Evolutionary conservation across 495 filamentous ascomycete genomes (phyloP).

Genomic region (Baudoinia panamericana): DNA sequence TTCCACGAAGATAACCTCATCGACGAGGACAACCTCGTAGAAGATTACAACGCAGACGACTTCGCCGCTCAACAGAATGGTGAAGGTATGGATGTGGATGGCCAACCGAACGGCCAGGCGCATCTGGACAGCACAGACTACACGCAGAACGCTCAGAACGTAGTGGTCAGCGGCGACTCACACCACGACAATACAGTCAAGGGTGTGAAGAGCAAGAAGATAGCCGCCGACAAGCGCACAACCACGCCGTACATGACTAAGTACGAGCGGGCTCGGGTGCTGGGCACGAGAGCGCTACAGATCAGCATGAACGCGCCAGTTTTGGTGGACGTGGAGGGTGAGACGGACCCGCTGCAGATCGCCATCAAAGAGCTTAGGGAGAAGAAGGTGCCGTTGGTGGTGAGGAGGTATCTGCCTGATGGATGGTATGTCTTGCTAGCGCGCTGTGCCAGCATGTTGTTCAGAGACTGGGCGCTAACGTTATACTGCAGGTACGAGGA

Average conservation of each 20-base stretch:
- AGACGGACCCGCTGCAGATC: slow-evolving; percentile 95
- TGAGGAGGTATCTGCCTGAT: slow-evolving; percentile 89
- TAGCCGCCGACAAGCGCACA: slow-evolving; percentile 71
- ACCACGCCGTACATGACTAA: slow-evolving; percentile 99
- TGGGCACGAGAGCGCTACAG: slow-evolving; percentile 86
- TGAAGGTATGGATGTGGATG: slow-evolving; percentile 14
- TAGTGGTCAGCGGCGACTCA: slow-evolving; percentile 56
- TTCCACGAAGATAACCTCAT: slow-evolving; percentile 54
- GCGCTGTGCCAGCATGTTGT: not conserved
- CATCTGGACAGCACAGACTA: slow-evolving; percentile 39
- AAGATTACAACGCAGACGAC: slow-evolving; percentile 23
- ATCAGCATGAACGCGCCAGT: slow-evolving; percentile 99
- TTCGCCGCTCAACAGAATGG: slow-evolving; percentile 13
- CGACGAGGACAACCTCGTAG: slow-evolving; percentile 32
- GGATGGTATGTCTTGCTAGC: slow-evolving; percentile 73
- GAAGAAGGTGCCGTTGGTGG: slow-evolving; percentile 95
- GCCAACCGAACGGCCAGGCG: slow-evolving; percentile 41
- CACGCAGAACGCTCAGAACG: slow-evolving; percentile 41
- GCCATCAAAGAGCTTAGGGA: slow-evolving; percentile 92
- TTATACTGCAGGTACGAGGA: slow-evolving; percentile 72
- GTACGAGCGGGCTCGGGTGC: slow-evolving; percentile 85
- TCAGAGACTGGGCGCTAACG: slow-evolving; percentile 9
- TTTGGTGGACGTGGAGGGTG: slow-evolving; percentile 88
- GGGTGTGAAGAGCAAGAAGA: slow-evolving; percentile 72
- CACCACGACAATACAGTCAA: slow-evolving; percentile 33